Evolutionary conservation across 2,329 filamentous ascomycete genomes (phyloP), one percentile per base, ranked within the genome.

Genomic region (Cadophora malorum): DNA sequence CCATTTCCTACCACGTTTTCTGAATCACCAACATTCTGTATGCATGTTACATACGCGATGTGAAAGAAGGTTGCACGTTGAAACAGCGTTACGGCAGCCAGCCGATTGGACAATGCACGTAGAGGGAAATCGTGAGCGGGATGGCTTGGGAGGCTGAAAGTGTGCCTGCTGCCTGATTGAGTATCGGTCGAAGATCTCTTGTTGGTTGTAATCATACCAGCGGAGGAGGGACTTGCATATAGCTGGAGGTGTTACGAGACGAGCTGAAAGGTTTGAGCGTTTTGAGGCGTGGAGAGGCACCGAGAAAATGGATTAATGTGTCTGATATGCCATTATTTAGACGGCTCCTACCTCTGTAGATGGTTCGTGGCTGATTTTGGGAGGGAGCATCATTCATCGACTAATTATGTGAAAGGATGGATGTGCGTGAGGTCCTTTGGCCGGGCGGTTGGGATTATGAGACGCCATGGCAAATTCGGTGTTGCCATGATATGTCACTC

Each of bases 81-180:
- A 53, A 16, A 52, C 50, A 53, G 1, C 50, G 23, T 28, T 10
- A 53, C 50, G 50, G 50, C 8, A 53, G 4, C 4, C 9, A 53
- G 50, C 50, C 50, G 50, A 53, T 53, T 53, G 50, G 50, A 4
- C 23, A 16, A 53, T 1, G 1, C 5, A 45, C 16, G 16, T 14
- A 45, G 12, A 53, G 21, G 50, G 50, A 28, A 53, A 53, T 53
- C 50, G 28, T 53, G 16, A 28, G 50, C 50, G 50, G 10, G 50
- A 23, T 53, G 50, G 50, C 50, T 53, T 28, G 50, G 25, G 50
- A 53, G 50, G 50, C 50, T 53, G 50, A 53, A 53, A 38, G 25
- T 53, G 23, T 53, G 50, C 23, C 0, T 53, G 23, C 21, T 16
- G 28, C 3, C 28, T 28, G 10, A 0, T 53, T 0, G 1, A 19